These are phyloP conservation scores for Alternaria tenuissima DNA, from an alignment of 2,329 filamentous ascomycete species.

Conservation along the genomic window DNA sequence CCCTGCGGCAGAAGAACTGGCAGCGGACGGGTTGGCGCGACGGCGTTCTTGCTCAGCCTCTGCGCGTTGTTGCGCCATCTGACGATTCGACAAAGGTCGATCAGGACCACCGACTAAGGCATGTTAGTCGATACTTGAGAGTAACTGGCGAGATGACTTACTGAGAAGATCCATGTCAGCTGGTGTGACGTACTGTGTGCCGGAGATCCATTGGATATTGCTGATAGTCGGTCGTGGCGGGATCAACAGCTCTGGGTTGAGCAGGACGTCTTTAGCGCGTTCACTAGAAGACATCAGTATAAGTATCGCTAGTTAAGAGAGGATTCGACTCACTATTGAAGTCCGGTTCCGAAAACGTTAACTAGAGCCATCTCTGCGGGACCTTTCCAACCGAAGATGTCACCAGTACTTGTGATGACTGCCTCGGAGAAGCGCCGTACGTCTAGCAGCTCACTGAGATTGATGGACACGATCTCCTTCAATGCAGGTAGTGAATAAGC, in stretches of 20 bases:
- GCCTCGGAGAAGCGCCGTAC: conserved; percentile 73
- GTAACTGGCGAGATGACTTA: conserved; percentile 34
- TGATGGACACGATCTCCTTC: conserved; percentile 78
- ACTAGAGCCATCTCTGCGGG: conserved; percentile 85
- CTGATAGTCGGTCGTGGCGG: conserved; percentile 91
- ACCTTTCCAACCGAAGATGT: conserved; percentile 86
- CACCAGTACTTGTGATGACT: conserved; percentile 77
- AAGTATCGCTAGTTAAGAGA: background rate
- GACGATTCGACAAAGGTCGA: conserved; percentile 85
- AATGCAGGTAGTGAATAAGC: conserved; percentile 88
- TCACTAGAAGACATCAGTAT: conserved; percentile 45
- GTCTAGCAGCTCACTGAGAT: conserved; percentile 74
- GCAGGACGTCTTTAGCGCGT: conserved; percentile 72
- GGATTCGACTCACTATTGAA: conserved; percentile 62
- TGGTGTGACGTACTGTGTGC: conserved; percentile 88
- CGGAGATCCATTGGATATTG: conserved; percentile 95
- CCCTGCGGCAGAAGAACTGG: conserved; percentile 44
- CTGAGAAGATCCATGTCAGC: conserved; percentile 87
- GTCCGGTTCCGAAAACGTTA: conserved; percentile 83
- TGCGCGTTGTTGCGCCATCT: conserved; percentile 79
- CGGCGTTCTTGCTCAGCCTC: conserved; percentile 69
- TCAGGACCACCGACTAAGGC: conserved; percentile 79
- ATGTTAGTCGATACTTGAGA: conserved; percentile 5
- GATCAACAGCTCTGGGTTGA: conserved; percentile 76
- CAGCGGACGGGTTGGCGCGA: conserved; percentile 43